phyloP scores from a whole-genome alignment of 441 rosid genomes.

The Cnidoscolus chayamansa region DNA sequence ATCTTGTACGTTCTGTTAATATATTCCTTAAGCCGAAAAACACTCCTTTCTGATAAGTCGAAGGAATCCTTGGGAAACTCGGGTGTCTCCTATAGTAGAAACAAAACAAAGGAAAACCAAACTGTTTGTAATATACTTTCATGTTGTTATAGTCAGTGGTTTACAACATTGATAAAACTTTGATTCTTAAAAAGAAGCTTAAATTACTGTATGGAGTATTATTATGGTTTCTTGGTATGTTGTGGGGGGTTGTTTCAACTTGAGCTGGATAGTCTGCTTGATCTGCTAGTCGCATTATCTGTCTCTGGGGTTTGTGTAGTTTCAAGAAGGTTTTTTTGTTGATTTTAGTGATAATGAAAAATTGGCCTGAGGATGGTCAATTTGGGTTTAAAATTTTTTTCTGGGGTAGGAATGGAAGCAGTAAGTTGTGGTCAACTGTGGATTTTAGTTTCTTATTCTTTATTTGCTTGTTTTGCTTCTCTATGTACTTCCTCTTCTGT shows the following conservation, averaged over 20 bases:
- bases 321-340: not conserved
- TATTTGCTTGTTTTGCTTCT: slow-evolving; percentile 5
- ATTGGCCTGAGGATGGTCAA: not conserved
- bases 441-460: not conserved
- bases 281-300: not conserved
- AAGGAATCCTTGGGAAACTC: not conserved
- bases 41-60: not conserved
- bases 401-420: not conserved
- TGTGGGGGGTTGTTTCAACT: not conserved
- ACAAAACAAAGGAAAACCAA: not conserved
- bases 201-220: not conserved
- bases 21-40: not conserved
- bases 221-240: not conserved
- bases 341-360: not conserved
- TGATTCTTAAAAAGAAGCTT: not conserved
- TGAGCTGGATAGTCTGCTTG: not conserved
- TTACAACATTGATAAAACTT: not conserved
- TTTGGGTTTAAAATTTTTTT: not conserved
- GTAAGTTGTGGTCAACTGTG: not conserved
- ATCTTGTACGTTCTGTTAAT: not conserved
- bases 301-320: too few species aligned
- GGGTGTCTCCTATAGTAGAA: not conserved
- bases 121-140: not conserved
- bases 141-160: not conserved
- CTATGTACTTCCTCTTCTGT: not conserved